A percentile compares a stretch with the other conserved stretches of the same genome.
Conservation (phyloP, 1,284 basidiomycete genomes). For the Irpex lacteus region DNA sequence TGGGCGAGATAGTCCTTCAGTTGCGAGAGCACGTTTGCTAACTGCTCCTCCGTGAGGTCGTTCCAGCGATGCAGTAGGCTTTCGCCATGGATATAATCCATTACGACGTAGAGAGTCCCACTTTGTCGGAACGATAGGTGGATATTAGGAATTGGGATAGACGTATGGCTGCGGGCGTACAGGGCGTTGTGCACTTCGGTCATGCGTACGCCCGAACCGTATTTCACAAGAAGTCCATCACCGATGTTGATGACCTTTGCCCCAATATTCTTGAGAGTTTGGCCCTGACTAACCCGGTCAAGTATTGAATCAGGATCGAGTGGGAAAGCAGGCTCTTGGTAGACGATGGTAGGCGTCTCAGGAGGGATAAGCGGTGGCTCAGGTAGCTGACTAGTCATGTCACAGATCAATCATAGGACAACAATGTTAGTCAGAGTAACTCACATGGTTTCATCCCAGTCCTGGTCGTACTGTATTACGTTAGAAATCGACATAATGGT, state of each 20-base stretch:
- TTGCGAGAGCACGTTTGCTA: neutral
- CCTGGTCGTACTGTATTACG: neutral
- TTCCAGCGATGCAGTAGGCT: neutral
- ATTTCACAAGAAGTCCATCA: slow-evolving; percentile 1
- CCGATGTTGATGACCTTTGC: neutral
- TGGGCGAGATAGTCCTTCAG: slow-evolving; percentile 1
- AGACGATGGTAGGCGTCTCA: neutral
- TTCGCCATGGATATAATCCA: neutral
- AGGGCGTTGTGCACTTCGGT: slow-evolving; percentile 1
- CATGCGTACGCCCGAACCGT: neutral
- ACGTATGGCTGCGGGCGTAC: neutral
- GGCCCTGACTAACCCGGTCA: neutral
- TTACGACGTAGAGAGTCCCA: neutral
- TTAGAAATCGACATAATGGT: neutral
- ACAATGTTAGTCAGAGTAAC: neutral
- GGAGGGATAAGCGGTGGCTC: neutral
- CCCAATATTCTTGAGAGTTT: neutral
- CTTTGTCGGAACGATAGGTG: neutral
- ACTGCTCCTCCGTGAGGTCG: neutral
- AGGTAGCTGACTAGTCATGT: neutral
- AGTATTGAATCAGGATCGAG: neutral
- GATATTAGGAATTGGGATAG: neutral
- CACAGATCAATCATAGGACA: neutral
- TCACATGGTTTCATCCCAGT: neutral
- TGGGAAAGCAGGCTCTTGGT: neutral